Evolutionary conservation across 805 yeast genomes (phyloP).

Genomic region (Pichia cephalocereana): DNA sequence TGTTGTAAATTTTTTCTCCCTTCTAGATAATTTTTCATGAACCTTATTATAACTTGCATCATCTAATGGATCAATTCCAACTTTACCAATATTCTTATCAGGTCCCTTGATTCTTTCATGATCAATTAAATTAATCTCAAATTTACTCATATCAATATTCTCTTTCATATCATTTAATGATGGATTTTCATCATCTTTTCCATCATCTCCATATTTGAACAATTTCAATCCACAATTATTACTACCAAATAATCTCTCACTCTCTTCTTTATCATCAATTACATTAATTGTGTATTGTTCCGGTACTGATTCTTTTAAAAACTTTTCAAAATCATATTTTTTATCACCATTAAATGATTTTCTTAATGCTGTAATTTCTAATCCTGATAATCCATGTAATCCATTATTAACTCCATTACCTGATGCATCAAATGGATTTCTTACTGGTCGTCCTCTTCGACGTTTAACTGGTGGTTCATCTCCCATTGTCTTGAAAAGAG

Average conservation of each 20-base stretch:
- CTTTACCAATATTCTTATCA: background rate
- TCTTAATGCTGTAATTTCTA: constrained; percentile 10
- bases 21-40: constrained; percentile 54
- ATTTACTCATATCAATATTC: constrained; percentile 3
- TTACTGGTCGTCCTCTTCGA: background rate
- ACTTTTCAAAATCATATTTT: constrained; percentile 29
- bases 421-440: background rate
- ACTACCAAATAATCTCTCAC: background rate
- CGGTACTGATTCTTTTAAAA: constrained; percentile 17
- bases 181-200: no score
- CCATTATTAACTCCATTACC: background rate
- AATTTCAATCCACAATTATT: background rate
- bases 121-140: constrained; percentile 14
- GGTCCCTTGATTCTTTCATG: constrained; percentile 7
- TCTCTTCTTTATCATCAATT: constrained; percentile 1
- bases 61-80: constrained; percentile 34
- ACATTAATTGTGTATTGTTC: constrained; percentile 18
- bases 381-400: constrained; percentile 2
- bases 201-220: background rate
- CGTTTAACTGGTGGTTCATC: background rate
- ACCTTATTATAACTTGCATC: constrained; percentile 35
- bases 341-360: constrained; percentile 11
- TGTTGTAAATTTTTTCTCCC: constrained; percentile 51
- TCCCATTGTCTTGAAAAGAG: background rate
- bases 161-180: background rate